A percentile compares a stretch with the other conserved stretches of the same genome.
phyloP scores from a whole-genome alignment of 139 green algal genomes.

The Zygnema circumcarinatum region DNA sequence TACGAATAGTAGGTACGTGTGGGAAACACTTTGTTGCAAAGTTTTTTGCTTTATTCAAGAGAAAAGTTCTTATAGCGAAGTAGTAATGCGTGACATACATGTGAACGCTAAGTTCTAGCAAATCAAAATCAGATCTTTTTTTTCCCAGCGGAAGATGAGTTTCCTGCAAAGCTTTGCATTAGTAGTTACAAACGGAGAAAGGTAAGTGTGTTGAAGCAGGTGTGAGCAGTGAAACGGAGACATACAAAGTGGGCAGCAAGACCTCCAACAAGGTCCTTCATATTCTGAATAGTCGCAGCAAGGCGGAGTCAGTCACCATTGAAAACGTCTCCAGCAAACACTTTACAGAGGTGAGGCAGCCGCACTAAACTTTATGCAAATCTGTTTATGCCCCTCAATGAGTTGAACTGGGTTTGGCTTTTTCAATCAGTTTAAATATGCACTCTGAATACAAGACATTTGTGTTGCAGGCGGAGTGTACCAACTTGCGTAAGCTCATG shows the following conservation, averaged over 20 bases:
- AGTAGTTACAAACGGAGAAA: background rate
- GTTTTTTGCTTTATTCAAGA: too few relatives aligned
- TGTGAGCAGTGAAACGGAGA: background rate
- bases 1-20: conserved; percentile 29
- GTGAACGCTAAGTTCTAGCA: too few relatives aligned
- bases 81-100: too few relatives aligned
- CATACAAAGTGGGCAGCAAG: background rate
- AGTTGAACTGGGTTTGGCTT: too few relatives aligned
- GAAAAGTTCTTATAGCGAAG: too few relatives aligned
- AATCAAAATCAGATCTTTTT: background rate
- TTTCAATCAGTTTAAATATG: too few relatives aligned
- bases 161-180: too few relatives aligned
- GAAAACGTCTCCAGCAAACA: background rate
- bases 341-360: conserved; percentile 8
- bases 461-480: conserved; percentile 6
- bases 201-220: background rate
- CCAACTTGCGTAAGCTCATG: background rate
- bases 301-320: conserved; percentile 7
- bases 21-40: background rate
- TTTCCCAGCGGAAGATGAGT: too few relatives aligned
- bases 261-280: conserved; percentile 14
- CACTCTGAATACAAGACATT: too few relatives aligned
- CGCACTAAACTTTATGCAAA: too few relatives aligned
- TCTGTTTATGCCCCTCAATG: too few relatives aligned
- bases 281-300: conserved; percentile 10